Conservation (phyloP, 257 asterid genomes). For the Solanum stenotomum region DNA sequence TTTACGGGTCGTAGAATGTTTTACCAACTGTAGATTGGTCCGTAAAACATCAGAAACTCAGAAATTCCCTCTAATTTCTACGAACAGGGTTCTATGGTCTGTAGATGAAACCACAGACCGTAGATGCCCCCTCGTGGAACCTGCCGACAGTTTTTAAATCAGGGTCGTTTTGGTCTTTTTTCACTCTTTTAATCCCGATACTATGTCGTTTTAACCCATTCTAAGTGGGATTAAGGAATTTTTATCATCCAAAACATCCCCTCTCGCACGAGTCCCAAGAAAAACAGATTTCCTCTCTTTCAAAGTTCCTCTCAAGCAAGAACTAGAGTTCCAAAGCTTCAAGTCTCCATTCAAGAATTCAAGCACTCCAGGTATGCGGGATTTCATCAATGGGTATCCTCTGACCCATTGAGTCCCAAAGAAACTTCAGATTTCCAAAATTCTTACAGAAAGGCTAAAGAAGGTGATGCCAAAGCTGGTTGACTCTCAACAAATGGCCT, state of each 20-base stretch:
- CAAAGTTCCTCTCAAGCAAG: background rate
- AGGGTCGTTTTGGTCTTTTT: background rate
- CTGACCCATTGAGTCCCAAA: background rate
- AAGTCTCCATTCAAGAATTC: background rate
- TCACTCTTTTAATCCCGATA: background rate
- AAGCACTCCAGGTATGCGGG: background rate
- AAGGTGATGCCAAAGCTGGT: no score
- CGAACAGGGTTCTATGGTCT: background rate
- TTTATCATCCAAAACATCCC: background rate
- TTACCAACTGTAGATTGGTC: background rate
- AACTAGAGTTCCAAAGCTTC: background rate
- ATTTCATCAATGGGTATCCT: background rate
- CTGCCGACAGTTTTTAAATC: background rate
- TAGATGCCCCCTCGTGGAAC: background rate
- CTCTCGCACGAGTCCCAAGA: background rate
- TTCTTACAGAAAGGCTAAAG: no score
- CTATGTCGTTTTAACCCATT: background rate
- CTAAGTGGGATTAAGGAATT: background rate
- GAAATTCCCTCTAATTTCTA: background rate
- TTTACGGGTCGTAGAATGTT: background rate
- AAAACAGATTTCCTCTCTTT: background rate
- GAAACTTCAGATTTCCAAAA: background rate
- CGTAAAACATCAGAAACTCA: background rate
- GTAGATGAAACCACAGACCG: background rate
- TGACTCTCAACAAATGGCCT: no score